Conservation (phyloP, 805 yeast genomes). For the Vanderwaltozyma polyspora region DNA sequence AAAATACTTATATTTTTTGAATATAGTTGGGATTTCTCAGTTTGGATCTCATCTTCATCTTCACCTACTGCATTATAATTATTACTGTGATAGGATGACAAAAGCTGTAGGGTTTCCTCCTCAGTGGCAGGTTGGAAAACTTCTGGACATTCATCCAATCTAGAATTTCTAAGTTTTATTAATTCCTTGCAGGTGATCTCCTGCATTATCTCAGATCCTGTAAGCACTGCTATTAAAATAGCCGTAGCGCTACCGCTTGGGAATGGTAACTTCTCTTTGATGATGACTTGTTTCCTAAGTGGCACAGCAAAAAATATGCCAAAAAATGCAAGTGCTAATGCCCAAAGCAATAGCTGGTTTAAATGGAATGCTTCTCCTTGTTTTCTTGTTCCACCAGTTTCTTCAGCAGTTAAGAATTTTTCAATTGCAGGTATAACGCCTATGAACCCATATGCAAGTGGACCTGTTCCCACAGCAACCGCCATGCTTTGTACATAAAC, state of each 20-base stretch:
- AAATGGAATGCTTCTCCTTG: constrained; percentile 30
- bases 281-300: constrained; percentile 71
- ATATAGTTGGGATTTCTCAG: constrained; percentile 22
- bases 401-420: constrained; percentile 68
- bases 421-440: constrained; percentile 96
- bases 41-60: background rate
- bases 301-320: constrained; percentile 95
- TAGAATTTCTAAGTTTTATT: constrained; percentile 26
- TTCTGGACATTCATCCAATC: constrained; percentile 20
- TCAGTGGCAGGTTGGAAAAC: constrained; percentile 12
- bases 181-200: constrained; percentile 24
- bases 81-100: constrained; percentile 1
- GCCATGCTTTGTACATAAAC: constrained; percentile 87
- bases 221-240: constrained; percentile 77
- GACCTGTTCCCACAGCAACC: constrained; percentile 97
- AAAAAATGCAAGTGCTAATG: constrained; percentile 77
- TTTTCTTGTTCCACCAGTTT: constrained; percentile 44
- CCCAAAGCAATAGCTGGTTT: constrained; percentile 64
- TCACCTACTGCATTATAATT: constrained; percentile 15
- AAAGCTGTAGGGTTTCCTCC: constrained; percentile 1
- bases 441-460: constrained; percentile 86
- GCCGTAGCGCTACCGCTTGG: constrained; percentile 98
- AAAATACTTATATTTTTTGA: constrained; percentile 51
- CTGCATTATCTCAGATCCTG: constrained; percentile 46
- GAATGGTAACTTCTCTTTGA: constrained; percentile 78